Evolutionary conservation across 257 asterid species (phyloP), one percentile per base, ranked within the genome.

Genomic region (Forsythia suspensa): DNA sequence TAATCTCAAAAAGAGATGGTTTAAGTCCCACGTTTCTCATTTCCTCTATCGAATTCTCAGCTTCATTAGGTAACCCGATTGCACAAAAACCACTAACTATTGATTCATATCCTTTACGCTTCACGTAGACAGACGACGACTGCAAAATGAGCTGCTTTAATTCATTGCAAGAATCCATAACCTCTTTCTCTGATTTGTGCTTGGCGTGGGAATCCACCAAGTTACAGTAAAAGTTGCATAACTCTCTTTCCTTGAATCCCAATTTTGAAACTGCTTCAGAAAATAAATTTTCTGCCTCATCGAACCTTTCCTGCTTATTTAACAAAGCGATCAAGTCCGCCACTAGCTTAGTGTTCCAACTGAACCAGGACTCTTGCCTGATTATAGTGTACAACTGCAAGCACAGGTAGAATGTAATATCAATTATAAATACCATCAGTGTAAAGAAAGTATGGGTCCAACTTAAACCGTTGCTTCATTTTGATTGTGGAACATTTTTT

Each of bases 291-390:
- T 85, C 87, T 1, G 97, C 96, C 73, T 91, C 92, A 36, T 72
- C 81, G 67, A 82, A 82, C 77, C 76, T 85, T 74, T 85, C 91
- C 75, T 80, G 84, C 86, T 85, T 88, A 81, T 84, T 82, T 67
- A 89, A 70, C 39, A 80, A 71, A 10, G 97, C 94, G 11, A 91
- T 87, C 81, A 93, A 83, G 20, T 93, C 96, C 0, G 97, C 97
- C 70, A 82, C 94, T 66, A 93, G 88, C 91, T 91, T 95, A 8
- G 92, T 84, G 72, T 93, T 95, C 99, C 99, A 93, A 61, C 81
- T 75, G 89, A 95, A 95, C 98, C 99, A 93, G 1, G 97, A 59
- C 70, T 92, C 92, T 76, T 90, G 90, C 71, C 87, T 69, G 42
- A 95, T 91, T 61, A 81, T 79, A 73, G 80, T 44, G 79, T 92